These are phyloP conservation scores for Berberis thunbergii DNA, from an alignment of 164 flowering plant genomes.

Conservation along the genomic window DNA sequence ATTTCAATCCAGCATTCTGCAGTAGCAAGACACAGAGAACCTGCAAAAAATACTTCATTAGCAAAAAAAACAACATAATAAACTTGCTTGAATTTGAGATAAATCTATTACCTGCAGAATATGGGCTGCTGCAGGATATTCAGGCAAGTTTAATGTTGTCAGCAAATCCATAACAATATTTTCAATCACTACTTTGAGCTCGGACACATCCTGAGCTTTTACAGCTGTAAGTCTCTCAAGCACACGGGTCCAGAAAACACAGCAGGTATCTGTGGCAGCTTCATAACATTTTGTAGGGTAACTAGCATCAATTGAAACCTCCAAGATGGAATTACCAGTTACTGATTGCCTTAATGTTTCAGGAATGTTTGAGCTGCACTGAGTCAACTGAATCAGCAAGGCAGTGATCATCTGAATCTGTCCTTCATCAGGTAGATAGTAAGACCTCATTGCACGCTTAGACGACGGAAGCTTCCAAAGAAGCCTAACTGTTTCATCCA, in stretches of 20 bases:
- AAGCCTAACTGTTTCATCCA: conserved; percentile 75
- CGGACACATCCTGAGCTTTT: conserved; percentile 80
- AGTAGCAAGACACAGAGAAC: conserved; percentile 94
- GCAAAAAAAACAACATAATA: neutral
- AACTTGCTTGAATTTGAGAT: neutral
- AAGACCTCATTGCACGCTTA: conserved; percentile 68
- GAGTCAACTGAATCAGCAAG: conserved; percentile 84
- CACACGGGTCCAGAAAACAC: conserved; percentile 85
- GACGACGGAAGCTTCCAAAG: conserved; percentile 82
- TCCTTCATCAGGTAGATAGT: conserved; percentile 89
- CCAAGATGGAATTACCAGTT: conserved; percentile 38
- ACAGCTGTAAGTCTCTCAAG: conserved; percentile 70
- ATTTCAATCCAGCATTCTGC: conserved; percentile 91
- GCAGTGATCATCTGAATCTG: conserved; percentile 96
- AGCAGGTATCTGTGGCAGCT: conserved; percentile 71
- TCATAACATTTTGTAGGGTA: conserved; percentile 65
- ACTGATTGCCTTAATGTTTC: conserved; percentile 44
- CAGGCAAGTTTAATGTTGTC: conserved; percentile 79
- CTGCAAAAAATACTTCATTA: conserved; percentile 38
- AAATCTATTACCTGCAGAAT: conserved; percentile 59
- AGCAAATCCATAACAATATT: conserved; percentile 82
- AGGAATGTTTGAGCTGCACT: conserved; percentile 69
- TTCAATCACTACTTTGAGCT: conserved; percentile 70
- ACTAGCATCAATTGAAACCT: conserved; percentile 46
- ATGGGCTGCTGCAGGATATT: conserved; percentile 88